Percentiles rank a stretch among this genome's conserved stretches.
Conservation (phyloP, 331 rosid species). For the Stylosanthes scabra region DNA sequence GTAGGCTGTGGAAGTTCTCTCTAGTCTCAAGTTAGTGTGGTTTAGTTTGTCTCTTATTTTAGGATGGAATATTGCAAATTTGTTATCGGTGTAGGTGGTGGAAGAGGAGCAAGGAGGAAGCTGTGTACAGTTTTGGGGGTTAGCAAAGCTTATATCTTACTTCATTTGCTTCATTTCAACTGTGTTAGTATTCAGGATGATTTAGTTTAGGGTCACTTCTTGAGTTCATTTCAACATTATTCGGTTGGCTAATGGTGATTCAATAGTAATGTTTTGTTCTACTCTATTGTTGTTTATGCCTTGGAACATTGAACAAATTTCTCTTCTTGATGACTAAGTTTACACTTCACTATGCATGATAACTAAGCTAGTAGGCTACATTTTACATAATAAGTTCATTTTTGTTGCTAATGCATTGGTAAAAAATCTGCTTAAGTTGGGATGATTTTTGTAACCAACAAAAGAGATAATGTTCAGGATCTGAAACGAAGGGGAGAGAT, state of each 20-base stretch:
- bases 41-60: background rate
- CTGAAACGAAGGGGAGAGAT: no score
- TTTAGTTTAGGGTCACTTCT: background rate
- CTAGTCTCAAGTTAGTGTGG: background rate
- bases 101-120: constrained; percentile 11
- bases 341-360: background rate
- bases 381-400: background rate
- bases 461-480: no score
- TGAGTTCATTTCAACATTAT: background rate
- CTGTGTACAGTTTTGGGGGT: constrained; percentile 43
- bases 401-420: constrained; percentile 13
- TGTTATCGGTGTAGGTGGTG: background rate
- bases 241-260: background rate
- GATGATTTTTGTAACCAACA: no score
- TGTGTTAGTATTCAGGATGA: constrained; percentile 12
- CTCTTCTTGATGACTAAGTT: constrained; percentile 2
- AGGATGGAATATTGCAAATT: background rate
- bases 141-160: constrained; percentile 29
- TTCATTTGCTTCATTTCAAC: constrained; percentile 20
- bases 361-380: no score
- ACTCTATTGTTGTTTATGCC: background rate
- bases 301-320: background rate
- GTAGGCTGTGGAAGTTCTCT: background rate
- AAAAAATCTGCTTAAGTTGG: background rate
- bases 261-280: constrained; percentile 10